Conservation (phyloP, 108 stramenopile species). For the Cafeteria roenbergensis region DNA sequence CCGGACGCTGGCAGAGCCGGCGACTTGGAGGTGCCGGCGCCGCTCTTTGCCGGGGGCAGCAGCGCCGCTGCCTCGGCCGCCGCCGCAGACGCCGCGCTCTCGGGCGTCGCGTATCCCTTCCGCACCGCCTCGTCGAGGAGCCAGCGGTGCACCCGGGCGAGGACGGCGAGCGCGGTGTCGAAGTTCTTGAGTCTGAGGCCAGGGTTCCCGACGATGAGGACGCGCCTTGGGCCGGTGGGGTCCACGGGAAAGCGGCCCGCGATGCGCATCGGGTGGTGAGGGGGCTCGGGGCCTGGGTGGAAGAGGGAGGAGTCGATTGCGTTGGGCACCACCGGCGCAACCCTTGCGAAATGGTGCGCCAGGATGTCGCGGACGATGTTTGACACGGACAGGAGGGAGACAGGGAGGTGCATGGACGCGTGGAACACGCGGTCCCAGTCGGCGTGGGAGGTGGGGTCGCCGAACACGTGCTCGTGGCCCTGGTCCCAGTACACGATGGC, state of each 20-base stretch:
- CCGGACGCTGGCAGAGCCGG: no score
- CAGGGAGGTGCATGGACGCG: constrained; percentile 1
- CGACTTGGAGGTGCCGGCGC: no score
- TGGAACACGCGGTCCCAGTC: constrained; percentile 5
- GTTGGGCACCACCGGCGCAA: constrained; percentile 8
- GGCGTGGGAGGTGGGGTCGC: background rate
- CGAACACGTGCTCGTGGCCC: constrained; percentile 14
- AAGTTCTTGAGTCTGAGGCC: constrained; percentile 8
- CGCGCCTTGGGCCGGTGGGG: background rate
- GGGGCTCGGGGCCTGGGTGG: background rate
- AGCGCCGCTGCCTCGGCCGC: no score
- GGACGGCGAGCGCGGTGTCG: background rate
- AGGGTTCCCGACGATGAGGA: constrained; percentile 5
- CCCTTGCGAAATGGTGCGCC: background rate
- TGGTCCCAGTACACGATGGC: constrained; percentile 11
- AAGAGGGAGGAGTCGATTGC: constrained; percentile 2
- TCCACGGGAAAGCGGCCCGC: background rate
- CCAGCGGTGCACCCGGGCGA: background rate
- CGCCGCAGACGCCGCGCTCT: no score
- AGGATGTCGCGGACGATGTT: constrained; percentile 5
- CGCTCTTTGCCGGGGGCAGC: no score
- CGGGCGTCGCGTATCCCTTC: no score
- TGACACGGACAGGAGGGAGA: background rate
- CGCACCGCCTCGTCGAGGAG: background rate
- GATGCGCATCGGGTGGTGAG: background rate